A percentile compares a stretch with the other conserved stretches of the same genome.
Conservation (phyloP, 257 asterid species). For the Fraxinus americana region DNA sequence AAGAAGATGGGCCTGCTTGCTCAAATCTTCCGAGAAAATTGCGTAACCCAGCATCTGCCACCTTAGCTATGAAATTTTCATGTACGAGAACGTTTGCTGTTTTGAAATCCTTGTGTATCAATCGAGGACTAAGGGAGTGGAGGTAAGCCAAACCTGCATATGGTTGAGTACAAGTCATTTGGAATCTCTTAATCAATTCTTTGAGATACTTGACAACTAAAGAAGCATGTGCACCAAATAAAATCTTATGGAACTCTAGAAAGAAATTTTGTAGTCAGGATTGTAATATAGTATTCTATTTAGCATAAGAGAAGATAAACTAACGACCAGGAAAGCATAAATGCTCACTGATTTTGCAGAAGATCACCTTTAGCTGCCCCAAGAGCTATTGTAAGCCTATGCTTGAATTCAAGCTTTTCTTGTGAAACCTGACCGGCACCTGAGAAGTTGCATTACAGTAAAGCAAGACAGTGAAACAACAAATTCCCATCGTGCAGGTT, state of each 20-base stretch:
- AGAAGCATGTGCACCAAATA: conserved; percentile 15
- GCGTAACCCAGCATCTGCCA: conserved; percentile 91
- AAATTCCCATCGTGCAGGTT: not conserved
- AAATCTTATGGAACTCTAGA: conserved; percentile 26
- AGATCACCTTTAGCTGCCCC: conserved; percentile 99
- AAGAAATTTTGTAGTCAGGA: conserved; percentile 31
- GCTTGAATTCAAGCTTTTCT: conserved; percentile 95
- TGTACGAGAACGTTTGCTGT: conserved; percentile 91
- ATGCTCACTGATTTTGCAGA: conserved; percentile 98
- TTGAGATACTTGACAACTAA: conserved; percentile 19
- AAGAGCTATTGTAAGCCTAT: conserved; percentile 89
- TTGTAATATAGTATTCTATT: conserved; percentile 27
- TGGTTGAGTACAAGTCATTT: conserved; percentile 20
- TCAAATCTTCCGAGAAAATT: conserved; percentile 87
- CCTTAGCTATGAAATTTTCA: conserved; percentile 85
- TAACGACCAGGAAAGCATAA: conserved; percentile 76
- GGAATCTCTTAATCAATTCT: not conserved
- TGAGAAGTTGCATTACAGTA: conserved; percentile 32
- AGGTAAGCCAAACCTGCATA: conserved; percentile 76
- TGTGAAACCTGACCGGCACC: conserved; percentile 82
- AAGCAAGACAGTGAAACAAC: conserved; percentile 5
- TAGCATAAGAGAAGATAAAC: conserved; percentile 48
- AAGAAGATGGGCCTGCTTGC: conserved; percentile 75
- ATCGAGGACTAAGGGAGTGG: conserved; percentile 84
- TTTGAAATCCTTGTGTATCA: conserved; percentile 90